Base-by-base conservation (phyloP, 345 rosid species). In the Pugionium dolabratum region DNA sequence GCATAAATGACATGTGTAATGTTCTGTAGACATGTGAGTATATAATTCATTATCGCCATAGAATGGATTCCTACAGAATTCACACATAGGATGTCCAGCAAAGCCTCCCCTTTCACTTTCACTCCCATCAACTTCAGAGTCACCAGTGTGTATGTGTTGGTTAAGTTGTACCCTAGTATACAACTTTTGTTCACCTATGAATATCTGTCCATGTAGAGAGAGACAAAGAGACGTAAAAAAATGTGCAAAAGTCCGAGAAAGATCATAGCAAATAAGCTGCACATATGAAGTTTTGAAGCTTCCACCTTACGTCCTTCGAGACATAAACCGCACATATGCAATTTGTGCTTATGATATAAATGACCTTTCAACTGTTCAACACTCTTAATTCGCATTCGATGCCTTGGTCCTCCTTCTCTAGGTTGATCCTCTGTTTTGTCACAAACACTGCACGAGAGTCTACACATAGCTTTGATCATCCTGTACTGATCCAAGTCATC, bases 391-490 rank as follows among this genome's bases (percentile, higher is more conserved):
- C 75, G 81, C 9, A 41, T 76, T 1, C 85, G 82, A 27, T 79
- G 71, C 32, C 79, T 90, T 34, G 83, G 42, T 47, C 83, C 92
- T 54, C 26, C 76, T 65, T 67, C 76, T 37, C 66, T 54, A 27
- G 67, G 68, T 18, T 54, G 53, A 4, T 62, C 70, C 64, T 88
- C 97, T 58, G 70, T 35, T 42, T 79, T 84, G 73, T 94, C 99
- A 61, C 99, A 95, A 10, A 75, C 86, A 71, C 84, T 83, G 42
- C 98, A 95, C 1, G 98, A 87, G 54, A 95, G 91, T 75, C 85
- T 87, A 75, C 99, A 95, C 99, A 91, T 95, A 6, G 95, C 99
- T 80, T 89, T 95, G 75, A 95, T 81, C 99, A 95, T 86, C 81
- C 76, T 87, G 77, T 95, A 95, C 41, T 95, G 96, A 65, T 91